A percentile compares a stretch with the other conserved stretches of the same genome.
Evolutionary conservation across 2,329 filamentous ascomycete genomes (phyloP).

Genomic region (Helotiales sp.): DNA sequence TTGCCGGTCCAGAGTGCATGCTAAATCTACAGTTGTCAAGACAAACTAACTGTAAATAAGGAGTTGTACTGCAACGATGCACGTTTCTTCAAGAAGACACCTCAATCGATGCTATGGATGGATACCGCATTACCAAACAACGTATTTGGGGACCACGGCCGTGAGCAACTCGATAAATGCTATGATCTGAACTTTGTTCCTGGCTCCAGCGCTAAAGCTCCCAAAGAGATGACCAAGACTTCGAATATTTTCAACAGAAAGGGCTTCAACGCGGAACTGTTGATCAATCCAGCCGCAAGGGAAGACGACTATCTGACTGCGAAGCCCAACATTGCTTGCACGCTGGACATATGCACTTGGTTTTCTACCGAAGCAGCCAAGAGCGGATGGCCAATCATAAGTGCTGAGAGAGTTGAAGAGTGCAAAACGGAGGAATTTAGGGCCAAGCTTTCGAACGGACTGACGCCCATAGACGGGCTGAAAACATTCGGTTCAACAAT

Average conservation of each 20-base stretch:
- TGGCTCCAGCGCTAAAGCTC: neutral
- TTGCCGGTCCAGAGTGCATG: no score
- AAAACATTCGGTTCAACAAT: constrained; percentile 3
- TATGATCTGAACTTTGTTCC: neutral
- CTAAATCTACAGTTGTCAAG: no score
- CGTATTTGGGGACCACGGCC: neutral
- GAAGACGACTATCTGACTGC: neutral
- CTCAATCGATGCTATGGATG: neutral
- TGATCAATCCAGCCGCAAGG: neutral
- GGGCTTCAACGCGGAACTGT: neutral
- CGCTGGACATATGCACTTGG: constrained; percentile 1
- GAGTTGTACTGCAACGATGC: neutral
- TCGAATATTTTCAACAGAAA: neutral
- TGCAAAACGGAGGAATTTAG: constrained; percentile 9
- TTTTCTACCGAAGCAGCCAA: neutral
- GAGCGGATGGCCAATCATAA: neutral
- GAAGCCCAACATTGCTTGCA: neutral
- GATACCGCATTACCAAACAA: neutral
- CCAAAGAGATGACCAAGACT: neutral
- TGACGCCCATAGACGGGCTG: neutral
- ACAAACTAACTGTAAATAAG: no score
- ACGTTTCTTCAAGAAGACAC: neutral
- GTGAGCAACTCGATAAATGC: neutral
- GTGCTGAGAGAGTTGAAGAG: neutral
- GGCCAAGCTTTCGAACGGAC: neutral